Percentiles rank a stretch among this genome's conserved stretches.
Conservation (phyloP, 1,284 basidiomycete genomes). For the Apiotrichum siamense region DNA sequence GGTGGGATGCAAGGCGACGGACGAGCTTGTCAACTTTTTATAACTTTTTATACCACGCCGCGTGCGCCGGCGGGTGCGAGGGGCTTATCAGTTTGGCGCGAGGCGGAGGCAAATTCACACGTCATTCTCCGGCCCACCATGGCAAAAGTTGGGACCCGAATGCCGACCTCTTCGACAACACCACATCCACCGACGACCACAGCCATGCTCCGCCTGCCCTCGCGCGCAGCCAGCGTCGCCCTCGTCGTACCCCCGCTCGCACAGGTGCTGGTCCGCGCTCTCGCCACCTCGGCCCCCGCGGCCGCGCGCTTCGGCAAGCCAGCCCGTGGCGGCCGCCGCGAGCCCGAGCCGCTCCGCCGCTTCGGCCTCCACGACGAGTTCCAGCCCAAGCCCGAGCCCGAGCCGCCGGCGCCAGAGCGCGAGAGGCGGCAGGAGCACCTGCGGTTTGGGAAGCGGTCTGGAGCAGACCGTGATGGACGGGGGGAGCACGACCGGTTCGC, state of each 20-base stretch:
- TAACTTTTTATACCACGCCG: no score
- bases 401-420: not conserved
- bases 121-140: not conserved
- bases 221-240: slow-evolving; percentile 14
- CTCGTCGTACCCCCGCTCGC: slow-evolving; percentile 22
- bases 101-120: not conserved
- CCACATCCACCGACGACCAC: not conserved
- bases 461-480: not conserved
- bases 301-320: not conserved
- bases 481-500: not conserved
- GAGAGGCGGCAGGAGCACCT: no score
- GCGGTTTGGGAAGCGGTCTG: no score
- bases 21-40: not conserved
- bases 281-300: not conserved
- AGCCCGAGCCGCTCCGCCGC: not conserved
- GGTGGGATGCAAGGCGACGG: not conserved
- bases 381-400: not conserved
- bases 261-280: slow-evolving; percentile 21
- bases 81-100: not conserved
- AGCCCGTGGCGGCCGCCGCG: not conserved
- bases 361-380: not conserved
- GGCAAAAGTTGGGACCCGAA: not conserved
- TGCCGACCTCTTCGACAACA: not conserved
- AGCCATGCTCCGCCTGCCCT: slow-evolving; percentile 3
- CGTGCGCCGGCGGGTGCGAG: not conserved